Evolutionary conservation across 441 rosid genomes (phyloP), one percentile per base, ranked within the genome.

Genomic region (Corymbia calophylla): DNA sequence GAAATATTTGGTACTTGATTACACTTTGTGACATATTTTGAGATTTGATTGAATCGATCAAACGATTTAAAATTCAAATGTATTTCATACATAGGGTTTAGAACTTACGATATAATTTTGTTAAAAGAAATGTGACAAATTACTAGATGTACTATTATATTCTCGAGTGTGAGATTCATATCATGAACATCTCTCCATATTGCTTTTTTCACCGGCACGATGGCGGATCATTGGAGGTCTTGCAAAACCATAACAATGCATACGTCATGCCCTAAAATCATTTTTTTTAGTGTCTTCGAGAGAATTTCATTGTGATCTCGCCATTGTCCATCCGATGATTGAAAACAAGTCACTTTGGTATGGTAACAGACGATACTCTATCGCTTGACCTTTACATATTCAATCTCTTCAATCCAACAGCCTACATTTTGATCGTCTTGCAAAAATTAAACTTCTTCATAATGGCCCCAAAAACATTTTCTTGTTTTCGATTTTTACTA

Each of bases 381-480:
- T 58, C n/a, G 10, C 17, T 4, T 9, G 14, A 58, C 4, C 25
- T 58, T 0, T 58, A 10, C 1, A 58, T 58, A 58, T 58, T 25
- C 25, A 58, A 58, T 29, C n/a, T 25, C 6, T 58, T 58, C 2
- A 58, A 0, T 58, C 10, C 6, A 6, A 25, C 6, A 0, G 0
- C 25, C 7, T 58, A 25, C 0, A 58, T 25, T 7, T 19, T 54
- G 0, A 0, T 54, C 44, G 44, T 39, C 44, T 39, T 5, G 44
- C 44, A 39, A 39, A 39, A 39, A 5, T 39, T 5, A 39, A 58
- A 58, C 0, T 58, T 9, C n/a, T 56, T 56, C n/a, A 58, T 9
- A 25, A 23, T 25, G 2, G n/a, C n/a, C 62, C 1, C 6, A 0
- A 9, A 58, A 58, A 23, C 3, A 25, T 29, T 58, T 58, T 58